Evolutionary conservation across 805 yeast genomes (phyloP), one percentile per base, ranked within the genome.

Genomic region (Candida morakotiae): DNA sequence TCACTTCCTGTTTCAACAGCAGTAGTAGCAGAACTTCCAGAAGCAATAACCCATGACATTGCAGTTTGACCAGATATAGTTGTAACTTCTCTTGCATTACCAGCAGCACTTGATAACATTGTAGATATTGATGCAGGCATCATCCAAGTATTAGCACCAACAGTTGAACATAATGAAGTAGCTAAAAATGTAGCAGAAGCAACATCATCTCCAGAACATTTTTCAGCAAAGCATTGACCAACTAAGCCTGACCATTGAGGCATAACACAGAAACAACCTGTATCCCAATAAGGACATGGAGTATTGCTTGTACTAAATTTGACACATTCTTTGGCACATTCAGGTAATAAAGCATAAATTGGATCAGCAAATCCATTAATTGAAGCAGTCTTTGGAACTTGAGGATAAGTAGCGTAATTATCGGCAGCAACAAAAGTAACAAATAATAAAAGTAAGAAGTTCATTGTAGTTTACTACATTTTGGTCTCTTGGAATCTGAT

Each of bases 211-310:
- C 69, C 67, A 17, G 38, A 27, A 37, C 75, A 66, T 18, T 61
- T 64, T 14, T 45, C 42, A 20, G 55, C 64, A 24, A 71, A 62
- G 56, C 71, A 66, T 34, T 55, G 46, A 33, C 62, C 69, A 19
- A 65, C 60, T 5, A 39, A 41, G 25, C 58, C 57, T 27, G 51
- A 53, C 55, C 60, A 66, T 32, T 46, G 47, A 28, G 64, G 50
- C 62, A 66, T 63, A 32, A 63, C 67, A 56, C 71, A 66, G 39
- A 66, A 58, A 52, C 71, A 66, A n/a, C 71, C 71, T 28, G 70
- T 57, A 46, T 66, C 71, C 50, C 37, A 17, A 53, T 49, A 68
- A 31, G 77, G 77, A 46, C 77, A 71, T 16, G 75, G 75, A 4
- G 77, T 71, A 37, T 64, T 68, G 27, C 56, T 51, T 9, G 67